These are phyloP conservation scores for Colletotrichum lindemuthianum DNA, from an alignment of 2,329 filamentous ascomycete genomes.

Conservation along the genomic window DNA sequence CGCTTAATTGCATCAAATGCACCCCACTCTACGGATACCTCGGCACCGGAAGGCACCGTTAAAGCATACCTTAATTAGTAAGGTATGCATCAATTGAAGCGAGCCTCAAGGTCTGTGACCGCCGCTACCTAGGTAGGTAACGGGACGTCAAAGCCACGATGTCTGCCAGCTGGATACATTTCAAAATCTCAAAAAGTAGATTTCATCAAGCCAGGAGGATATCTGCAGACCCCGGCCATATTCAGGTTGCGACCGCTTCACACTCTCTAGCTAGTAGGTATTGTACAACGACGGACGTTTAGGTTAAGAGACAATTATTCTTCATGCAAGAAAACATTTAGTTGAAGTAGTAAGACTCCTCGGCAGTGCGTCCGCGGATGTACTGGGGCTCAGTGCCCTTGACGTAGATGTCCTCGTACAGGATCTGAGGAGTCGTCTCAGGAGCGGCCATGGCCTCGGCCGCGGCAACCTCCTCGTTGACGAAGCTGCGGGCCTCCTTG, in stretches of 20 bases:
- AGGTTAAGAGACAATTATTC: constrained; percentile 36
- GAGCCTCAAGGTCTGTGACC: no score
- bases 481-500: constrained; percentile 87
- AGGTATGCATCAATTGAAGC: constrained; percentile 7
- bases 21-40: neutral
- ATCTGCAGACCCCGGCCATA: constrained; percentile 34
- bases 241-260: constrained; percentile 36
- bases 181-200: neutral
- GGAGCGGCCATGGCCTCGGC: constrained; percentile 90
- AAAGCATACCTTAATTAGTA: constrained; percentile 1
- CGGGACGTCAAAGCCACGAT: no score
- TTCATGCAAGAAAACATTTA: constrained; percentile 41
- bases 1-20: neutral
- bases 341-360: constrained; percentile 95
- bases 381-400: constrained; percentile 86
- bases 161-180: neutral
- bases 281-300: constrained; percentile 36
- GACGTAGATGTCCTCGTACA: constrained; percentile 98
- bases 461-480: constrained; percentile 89
- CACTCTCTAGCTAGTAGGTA: constrained; percentile 38
- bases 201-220: constrained; percentile 29
- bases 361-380: constrained; percentile 85
- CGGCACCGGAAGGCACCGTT: no score
- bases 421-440: constrained; percentile 80
- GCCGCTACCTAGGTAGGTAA: neutral